Base-by-base conservation (phyloP, 805 yeast genomes). In the Zygoascus ofunaensis region DNA sequence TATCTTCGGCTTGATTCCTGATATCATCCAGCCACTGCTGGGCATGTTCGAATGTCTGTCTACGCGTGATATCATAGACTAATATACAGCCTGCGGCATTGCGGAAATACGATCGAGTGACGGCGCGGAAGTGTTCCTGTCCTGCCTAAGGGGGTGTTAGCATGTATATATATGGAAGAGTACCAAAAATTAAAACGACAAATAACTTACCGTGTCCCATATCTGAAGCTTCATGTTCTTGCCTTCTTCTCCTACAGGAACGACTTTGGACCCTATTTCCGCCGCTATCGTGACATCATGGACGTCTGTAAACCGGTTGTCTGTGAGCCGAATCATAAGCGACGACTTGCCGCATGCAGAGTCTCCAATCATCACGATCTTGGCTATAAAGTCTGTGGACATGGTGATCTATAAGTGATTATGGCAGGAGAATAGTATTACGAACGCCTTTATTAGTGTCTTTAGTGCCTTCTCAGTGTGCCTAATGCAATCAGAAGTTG, bases 21-120 rank as follows among this genome's bases (percentile, higher is more conserved):
- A 87, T 82, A 62, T 87, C 95, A 32, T 68, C 56, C 52, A 80
- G 76, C 96, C 96, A 87, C 55, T 75, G 79, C 21, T 63, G 54
- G 57, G 54, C 64, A 37, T 60, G 50, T 22, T 52, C 51, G 45
- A 62, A 63, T 5, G 66, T 62, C 37, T 60, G 58, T 18, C 57
- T 41, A 12, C 66, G 50, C 2, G 66, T 58, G 23, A 62, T 62
- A 41, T 62, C 66, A 49, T 62, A 62, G n/a, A 62, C 66, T 18
- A 62, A 45, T 8, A 62, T 44, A 46, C 66, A 62, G 7, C 66
- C 66, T 2, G 66, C 63, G 4, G 66, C 65, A 39, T 62, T 62
- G 14, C 66, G 52, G 43, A 62, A 62, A 46, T 62, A 62, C 35
- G 66, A 62, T 41, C 63, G 47, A 1, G 66, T 62, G 7, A 62